Conservation (phyloP, 208 protist species). For the Leishmania guyanensis region DNA sequence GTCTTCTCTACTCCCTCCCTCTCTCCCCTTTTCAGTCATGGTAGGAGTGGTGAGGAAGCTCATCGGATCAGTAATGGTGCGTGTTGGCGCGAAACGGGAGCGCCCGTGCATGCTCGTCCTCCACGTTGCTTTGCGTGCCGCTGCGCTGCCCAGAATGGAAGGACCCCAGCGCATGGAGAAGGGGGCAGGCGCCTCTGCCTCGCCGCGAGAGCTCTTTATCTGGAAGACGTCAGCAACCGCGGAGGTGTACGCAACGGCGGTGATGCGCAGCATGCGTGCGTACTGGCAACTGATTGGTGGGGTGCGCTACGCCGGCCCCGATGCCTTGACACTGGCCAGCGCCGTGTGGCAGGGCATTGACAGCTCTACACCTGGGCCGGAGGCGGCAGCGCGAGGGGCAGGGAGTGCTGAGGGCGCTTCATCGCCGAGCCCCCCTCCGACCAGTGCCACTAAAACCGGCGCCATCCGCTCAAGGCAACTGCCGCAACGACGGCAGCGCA, state of each 20-base stretch:
- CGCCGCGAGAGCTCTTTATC: constrained; percentile 2
- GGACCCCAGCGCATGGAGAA: neutral
- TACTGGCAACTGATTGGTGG: constrained; percentile 33
- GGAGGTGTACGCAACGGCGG: constrained; percentile 19
- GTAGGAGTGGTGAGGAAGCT: neutral
- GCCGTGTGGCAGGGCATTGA: constrained; percentile 18
- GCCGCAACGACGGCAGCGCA: neutral
- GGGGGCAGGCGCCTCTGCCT: neutral
- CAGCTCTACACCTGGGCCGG: neutral
- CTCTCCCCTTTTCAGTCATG: too few species aligned
- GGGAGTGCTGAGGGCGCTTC: neutral
- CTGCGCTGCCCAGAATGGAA: neutral
- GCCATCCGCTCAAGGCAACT: neutral
- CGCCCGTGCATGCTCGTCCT: constrained; percentile 26
- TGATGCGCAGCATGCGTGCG: constrained; percentile 21
- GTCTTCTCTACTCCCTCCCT: neutral
- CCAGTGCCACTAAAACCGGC: neutral
- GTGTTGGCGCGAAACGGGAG: constrained; percentile 31
- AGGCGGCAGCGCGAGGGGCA: neutral
- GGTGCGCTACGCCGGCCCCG: constrained; percentile 34
- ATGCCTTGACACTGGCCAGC: constrained; percentile 10
- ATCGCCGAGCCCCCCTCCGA: neutral
- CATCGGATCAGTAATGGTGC: constrained; percentile 16
- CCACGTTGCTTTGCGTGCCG: constrained; percentile 19
- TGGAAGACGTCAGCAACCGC: constrained; percentile 24